Base-by-base conservation (phyloP, 495 filamentous ascomycete species). In the Aspergillus cristatus region DNA sequence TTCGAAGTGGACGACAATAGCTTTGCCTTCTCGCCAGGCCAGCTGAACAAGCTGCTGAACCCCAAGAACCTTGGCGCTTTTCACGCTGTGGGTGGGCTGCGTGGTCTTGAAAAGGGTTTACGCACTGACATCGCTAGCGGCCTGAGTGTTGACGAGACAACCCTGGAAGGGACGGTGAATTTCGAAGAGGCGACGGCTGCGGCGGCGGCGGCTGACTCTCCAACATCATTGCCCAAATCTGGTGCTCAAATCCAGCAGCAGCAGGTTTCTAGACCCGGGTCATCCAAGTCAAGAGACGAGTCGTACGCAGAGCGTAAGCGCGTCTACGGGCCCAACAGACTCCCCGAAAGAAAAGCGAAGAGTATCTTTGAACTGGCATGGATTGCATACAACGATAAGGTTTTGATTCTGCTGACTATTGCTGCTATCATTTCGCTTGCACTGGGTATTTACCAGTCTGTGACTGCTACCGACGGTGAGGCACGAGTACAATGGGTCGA, bases 361-460 rank as follows among this genome's bases (percentile, higher is more conserved):
- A 74, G 69, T 18, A 78, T 91, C 34, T 76, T 80, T 45, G 62
- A 75, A 47, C 60, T 89, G 14, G 81, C 84, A 28, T 91, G 84
- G 84, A 80, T 84, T 50, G 83, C 84, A 2, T 85, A 82, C 47
- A 83, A 86, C 34, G 86, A 93, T 57, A 88, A 87, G 43, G 81
- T 91, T 14, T 58, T 91, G 12, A 81, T 89, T 34, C 60, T 94
- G 5, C 65, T 95, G 38, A 84, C 83, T 1, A 61, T 79, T 32
- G 86, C 88, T 3, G 89, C 87, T 6, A 66, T 78, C 18, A 75
- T 95, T 25, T 93, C 88, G 4, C 67, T 95, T n/a, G 84, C 79
- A 1, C 70, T 95, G 11, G 89, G 88, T 18, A 73, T 83, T 12
- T 82, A 81, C 40, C 75, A 82, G 53, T 75, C 78, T 4, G 58